phyloP scores from a whole-genome alignment of 345 rosid species.

The Corymbia maculata region DNA sequence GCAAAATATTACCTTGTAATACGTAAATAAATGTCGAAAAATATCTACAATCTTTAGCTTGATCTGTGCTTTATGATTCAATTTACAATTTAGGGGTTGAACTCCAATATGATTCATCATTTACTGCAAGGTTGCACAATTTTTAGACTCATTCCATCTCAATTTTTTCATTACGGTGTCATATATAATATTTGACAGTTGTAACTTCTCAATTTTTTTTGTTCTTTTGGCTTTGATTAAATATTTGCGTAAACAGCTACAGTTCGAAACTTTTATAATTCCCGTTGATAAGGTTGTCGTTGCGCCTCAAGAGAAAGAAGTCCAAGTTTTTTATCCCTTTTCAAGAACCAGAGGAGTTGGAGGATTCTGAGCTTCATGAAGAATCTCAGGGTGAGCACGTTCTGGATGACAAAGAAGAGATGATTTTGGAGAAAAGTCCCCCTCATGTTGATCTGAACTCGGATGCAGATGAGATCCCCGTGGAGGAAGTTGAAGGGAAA shows the following conservation, averaged over 20 bases:
- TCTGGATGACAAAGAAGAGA: not conserved
- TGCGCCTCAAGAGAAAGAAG: not conserved
- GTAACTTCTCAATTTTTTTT: not conserved
- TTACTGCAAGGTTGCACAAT: not conserved
- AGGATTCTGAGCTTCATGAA: not conserved
- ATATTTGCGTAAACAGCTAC: no score
- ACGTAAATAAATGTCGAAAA: not conserved
- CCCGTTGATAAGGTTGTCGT: not conserved
- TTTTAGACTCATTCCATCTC: not conserved
- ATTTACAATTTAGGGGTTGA: not conserved
- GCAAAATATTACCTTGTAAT: not conserved
- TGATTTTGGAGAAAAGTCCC: not conserved
- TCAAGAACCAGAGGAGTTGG: not conserved
- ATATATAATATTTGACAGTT: no score
- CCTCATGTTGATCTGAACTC: not conserved
- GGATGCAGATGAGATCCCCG: not conserved
- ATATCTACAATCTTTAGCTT: not conserved
- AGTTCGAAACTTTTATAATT: no score
- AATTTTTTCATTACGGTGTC: not conserved
- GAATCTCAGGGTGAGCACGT: not conserved
- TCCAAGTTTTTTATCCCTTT: not conserved
- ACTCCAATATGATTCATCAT: not conserved
- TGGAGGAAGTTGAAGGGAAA: not conserved
- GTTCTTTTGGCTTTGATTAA: no score
- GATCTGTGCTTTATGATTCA: not conserved